Base-by-base conservation (phyloP, 163 green algal species). In the Trebouxiophyceae sp. region DNA sequence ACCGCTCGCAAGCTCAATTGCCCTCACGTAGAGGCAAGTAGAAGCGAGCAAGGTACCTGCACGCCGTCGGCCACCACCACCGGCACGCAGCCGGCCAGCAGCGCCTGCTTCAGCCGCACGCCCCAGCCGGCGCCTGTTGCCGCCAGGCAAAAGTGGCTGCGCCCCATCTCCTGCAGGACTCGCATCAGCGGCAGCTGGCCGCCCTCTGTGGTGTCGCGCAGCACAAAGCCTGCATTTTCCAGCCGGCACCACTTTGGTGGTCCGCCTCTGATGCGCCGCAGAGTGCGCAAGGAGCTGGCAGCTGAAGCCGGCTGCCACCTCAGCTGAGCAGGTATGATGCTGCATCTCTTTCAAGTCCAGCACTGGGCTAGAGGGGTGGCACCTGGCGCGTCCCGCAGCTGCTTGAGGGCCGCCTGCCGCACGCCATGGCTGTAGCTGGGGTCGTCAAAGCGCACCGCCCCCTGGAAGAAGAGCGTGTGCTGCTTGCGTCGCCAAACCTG, bases 41-140 rank as follows among this genome's bases (percentile, higher is more conserved):
- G 16, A 28, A 59, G 54, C n/a, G 19, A 29, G 6, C 32, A 28
- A 2, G 12, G 2, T 27, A 66, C 63, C 63, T 69, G 54, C 8
- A 69, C 33, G 5, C 29, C 6, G 4, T 69, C 63, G 3, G 63
- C 32, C 33, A 69, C 56, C 26, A 69, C 34, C 2, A 69, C 54
- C 28, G 63, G 63, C 22, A 69, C 62, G 63, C 63, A 69, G 31
- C 63, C 32, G 32, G 30, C 26, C 50, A 63, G 34, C 16, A 62
- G n/a, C 7, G 63, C 50, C 7, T 63, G 50, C 50, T 69, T 69
- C 31, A 69, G 24, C 33, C 63, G 50, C 63, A 69, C 63, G 23
- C 63, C 63, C 63, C 63, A 69, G 3, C 63, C 63, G n/a, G n/a
- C n/a, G n/a, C n/a, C n/a, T n/a, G n/a, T n/a, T n/a, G n/a, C n/a